phyloP scores from a whole-genome alignment of 345 rosid genomes.

The Dipteronia sinensis region DNA sequence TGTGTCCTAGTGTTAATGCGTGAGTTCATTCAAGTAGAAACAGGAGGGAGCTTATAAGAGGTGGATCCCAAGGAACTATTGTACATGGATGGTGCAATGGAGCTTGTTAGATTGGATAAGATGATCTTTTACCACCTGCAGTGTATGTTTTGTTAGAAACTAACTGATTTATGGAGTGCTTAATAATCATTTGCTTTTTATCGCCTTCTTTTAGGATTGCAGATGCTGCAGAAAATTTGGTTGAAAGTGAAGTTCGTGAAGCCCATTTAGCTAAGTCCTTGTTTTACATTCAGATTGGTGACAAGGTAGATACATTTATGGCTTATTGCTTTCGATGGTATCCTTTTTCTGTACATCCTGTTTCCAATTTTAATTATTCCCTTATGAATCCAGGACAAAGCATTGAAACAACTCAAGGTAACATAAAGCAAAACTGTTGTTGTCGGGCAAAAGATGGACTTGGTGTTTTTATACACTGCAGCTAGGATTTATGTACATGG shows the following conservation, averaged over 20 bases:
- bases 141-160: neutral
- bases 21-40: neutral
- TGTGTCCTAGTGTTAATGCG: no score
- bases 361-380: constrained; percentile 13
- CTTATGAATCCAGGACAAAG: constrained; percentile 65
- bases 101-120: neutral
- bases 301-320: constrained; percentile 55
- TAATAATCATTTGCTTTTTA: neutral
- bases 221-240: constrained; percentile 96
- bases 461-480: constrained; percentile 89
- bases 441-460: constrained; percentile 97
- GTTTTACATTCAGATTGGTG: constrained; percentile 80
- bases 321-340: constrained; percentile 9
- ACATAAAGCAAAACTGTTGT: constrained; percentile 99
- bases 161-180: neutral
- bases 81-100: neutral
- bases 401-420: constrained; percentile 88
- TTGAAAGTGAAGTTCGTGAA: constrained; percentile 98
- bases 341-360: constrained; percentile 12
- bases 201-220: constrained; percentile 64
- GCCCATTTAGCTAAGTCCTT: constrained; percentile 96
- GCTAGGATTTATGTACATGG: constrained; percentile 91
- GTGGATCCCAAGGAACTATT: neutral
- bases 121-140: neutral
- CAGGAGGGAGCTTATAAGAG: neutral